These are phyloP conservation scores for Helminthosporium solani DNA, from an alignment of 2,329 filamentous ascomycete genomes.

Conservation along the genomic window DNA sequence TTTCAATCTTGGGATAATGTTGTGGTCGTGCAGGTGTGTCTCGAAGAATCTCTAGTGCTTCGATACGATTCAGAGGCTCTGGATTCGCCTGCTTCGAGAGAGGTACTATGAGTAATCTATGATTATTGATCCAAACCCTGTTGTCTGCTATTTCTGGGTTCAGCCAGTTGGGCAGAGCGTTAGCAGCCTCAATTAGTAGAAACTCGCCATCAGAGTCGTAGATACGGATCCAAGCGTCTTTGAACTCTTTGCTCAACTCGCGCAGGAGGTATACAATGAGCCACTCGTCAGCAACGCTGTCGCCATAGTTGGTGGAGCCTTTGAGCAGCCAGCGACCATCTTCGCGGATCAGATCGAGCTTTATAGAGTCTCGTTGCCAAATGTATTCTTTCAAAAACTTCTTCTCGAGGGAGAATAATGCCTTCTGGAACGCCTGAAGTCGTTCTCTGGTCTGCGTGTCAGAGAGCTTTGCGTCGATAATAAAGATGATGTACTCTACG, in stretches of 20 bases:
- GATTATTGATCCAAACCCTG: slow-evolving; percentile 83
- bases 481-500: slow-evolving; percentile 79
- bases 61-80: slow-evolving; percentile 57
- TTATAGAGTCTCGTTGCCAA: slow-evolving; percentile 86
- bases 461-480: slow-evolving; percentile 60
- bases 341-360: slow-evolving; percentile 62
- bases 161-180: slow-evolving; percentile 82
- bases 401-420: slow-evolving; percentile 63
- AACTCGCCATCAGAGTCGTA: slow-evolving; percentile 94
- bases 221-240: slow-evolving; percentile 77
- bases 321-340: slow-evolving; percentile 63
- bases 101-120: slow-evolving; percentile 73
- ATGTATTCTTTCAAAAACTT: slow-evolving; percentile 80
- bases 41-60: slow-evolving; percentile 64
- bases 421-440: slow-evolving; percentile 71
- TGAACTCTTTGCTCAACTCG: slow-evolving; percentile 72
- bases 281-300: slow-evolving; percentile 97
- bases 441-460: slow-evolving; percentile 61
- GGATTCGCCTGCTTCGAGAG: slow-evolving; percentile 37
- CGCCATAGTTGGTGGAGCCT: slow-evolving; percentile 83
- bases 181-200: slow-evolving; percentile 88
- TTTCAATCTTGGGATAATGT: slow-evolving; percentile 73
- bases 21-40: slow-evolving; percentile 60
- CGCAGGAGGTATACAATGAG: slow-evolving; percentile 86
- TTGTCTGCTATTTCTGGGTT: slow-evolving; percentile 87